Evolutionary conservation across 345 rosid genomes (phyloP).

Genomic region (Viola odorata): DNA sequence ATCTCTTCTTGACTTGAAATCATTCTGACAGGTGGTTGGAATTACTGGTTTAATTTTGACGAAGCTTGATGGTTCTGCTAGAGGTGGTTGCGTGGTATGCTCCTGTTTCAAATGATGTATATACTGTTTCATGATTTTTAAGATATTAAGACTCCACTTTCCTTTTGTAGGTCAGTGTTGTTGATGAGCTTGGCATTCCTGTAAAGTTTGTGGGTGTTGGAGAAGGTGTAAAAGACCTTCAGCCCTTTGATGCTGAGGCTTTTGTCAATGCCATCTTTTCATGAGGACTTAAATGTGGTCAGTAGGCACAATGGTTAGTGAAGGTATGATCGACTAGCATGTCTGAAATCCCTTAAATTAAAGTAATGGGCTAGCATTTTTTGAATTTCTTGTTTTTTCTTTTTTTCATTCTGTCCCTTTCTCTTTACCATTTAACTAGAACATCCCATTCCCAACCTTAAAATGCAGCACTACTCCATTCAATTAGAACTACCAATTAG

Average conservation of each 20-base stretch:
- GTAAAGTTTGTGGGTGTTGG: conserved; percentile 95
- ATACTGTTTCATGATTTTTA: conserved; percentile 2
- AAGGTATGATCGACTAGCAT: not conserved
- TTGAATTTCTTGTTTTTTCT: not conserved
- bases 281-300: conserved; percentile 19
- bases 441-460: not conserved
- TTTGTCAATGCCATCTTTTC: conserved; percentile 84
- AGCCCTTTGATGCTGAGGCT: conserved; percentile 85
- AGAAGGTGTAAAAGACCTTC: conserved; percentile 88
- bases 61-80: conserved; percentile 90
- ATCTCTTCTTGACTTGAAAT: conserved; percentile 3
- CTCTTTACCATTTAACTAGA: not conserved
- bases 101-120: not conserved
- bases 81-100: conserved; percentile 95
- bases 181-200: conserved; percentile 90
- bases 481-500: too few relatives aligned
- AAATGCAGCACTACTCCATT: too few relatives aligned
- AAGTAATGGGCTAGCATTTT: not conserved
- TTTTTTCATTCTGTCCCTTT: not conserved
- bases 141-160: conserved; percentile 3
- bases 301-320: not conserved
- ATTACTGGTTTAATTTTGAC: conserved; percentile 90
- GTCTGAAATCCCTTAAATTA: not conserved
- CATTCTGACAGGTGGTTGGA: conserved; percentile 61
- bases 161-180: conserved; percentile 76